Percentiles rank a stretch among this genome's conserved stretches.
These are phyloP conservation scores for Spinellus fusiger DNA, from an alignment of 192 early-diverging fungal genomes.

Conservation along the genomic window DNA sequence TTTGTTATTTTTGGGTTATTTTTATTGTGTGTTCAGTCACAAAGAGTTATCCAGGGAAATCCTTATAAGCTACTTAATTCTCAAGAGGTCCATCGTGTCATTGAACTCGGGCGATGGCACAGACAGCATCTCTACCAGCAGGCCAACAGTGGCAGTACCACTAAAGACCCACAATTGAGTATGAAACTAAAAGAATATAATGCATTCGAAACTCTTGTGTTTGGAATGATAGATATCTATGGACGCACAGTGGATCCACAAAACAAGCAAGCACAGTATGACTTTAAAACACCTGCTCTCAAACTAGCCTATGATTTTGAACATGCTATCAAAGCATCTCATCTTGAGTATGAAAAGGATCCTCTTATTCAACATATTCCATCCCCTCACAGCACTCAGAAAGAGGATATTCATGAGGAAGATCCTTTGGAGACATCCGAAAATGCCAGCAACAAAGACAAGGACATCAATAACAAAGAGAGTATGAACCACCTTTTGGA, in stretches of 20 bases:
- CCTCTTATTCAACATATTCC: background rate
- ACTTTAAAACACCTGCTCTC: conserved; percentile 22
- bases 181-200: conserved; percentile 23
- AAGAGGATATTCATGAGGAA: background rate
- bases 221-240: conserved; percentile 29
- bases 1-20: too few relatives aligned
- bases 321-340: conserved; percentile 22
- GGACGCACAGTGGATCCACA: conserved; percentile 14
- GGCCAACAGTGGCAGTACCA: conserved; percentile 1
- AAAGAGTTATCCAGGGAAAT: too few relatives aligned
- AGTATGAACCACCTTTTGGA: conserved; percentile 25
- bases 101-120: conserved; percentile 7
- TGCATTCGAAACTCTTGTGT: conserved; percentile 24
- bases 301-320: conserved; percentile 28
- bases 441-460: conserved; percentile 7
- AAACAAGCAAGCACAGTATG: background rate
- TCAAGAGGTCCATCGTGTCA: background rate
- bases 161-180: conserved; percentile 1
- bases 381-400: background rate
- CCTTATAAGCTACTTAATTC: background rate
- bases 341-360: conserved; percentile 4
- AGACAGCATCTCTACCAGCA: background rate
- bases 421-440: conserved; percentile 12
- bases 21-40: too few relatives aligned
- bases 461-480: conserved; percentile 4